A percentile compares a stretch with the other conserved stretches of the same genome.
Conservation (phyloP, 176 grass and related monocot genomes). For the Musa beccarii region DNA sequence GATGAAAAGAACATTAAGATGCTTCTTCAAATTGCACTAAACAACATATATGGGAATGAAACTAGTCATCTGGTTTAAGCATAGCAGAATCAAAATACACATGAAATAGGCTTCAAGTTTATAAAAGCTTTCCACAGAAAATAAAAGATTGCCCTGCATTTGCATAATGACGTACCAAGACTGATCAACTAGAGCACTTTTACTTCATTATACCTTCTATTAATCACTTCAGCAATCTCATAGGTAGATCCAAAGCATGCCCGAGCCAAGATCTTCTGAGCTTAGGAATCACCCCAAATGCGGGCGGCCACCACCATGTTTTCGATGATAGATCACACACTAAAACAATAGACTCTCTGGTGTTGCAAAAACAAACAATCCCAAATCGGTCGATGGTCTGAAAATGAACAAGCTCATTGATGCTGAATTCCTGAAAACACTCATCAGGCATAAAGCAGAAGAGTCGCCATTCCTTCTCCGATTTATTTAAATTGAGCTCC, state of each 20-base stretch:
- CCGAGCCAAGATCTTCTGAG: slow-evolving; percentile 33
- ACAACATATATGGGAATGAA: no score
- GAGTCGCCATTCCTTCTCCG: background rate
- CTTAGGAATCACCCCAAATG: slow-evolving; percentile 6
- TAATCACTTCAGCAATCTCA: background rate
- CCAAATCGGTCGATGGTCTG: slow-evolving; percentile 28
- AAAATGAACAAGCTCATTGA: slow-evolving; percentile 23
- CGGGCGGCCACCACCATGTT: slow-evolving; percentile 18
- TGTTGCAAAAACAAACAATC: slow-evolving; percentile 45
- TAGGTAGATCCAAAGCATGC: slow-evolving; percentile 33
- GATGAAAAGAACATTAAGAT: no score
- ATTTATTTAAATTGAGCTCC: background rate
- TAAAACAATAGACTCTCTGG: slow-evolving; percentile 23
- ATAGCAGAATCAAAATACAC: no score
- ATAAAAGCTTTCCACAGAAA: no score
- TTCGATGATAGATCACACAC: slow-evolving; percentile 35
- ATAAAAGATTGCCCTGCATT: no score
- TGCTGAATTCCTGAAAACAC: slow-evolving; percentile 28
- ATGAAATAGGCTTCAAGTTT: no score
- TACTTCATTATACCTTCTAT: background rate
- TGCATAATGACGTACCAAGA: background rate
- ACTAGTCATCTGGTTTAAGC: no score
- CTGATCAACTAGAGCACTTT: background rate
- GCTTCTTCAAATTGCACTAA: no score
- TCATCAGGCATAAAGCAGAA: slow-evolving; percentile 20